Percentiles rank a stretch among this genome's conserved stretches.
phyloP scores from a whole-genome alignment of 2,329 filamentous ascomycete species.

The Neonectria punicea region DNA sequence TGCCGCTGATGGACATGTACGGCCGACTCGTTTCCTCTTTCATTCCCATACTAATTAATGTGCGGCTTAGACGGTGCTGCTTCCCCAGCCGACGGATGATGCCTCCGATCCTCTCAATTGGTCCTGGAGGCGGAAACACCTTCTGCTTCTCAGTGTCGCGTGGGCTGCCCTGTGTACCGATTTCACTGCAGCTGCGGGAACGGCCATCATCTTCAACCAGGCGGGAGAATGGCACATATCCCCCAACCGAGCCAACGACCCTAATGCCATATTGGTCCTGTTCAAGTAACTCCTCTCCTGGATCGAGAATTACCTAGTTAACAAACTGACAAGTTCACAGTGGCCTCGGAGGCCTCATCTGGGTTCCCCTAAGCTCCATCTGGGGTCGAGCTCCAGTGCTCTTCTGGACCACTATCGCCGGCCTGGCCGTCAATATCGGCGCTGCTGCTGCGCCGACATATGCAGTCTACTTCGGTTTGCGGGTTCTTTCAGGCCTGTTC shows the following conservation, averaged over 20 bases:
- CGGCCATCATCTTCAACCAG: conserved; percentile 24
- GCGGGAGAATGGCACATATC: conserved; percentile 23
- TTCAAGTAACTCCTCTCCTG: background rate
- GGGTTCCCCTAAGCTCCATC: conserved; percentile 14
- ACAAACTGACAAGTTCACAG: too few relatives aligned
- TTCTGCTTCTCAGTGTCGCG: conserved; percentile 24
- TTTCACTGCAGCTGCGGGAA: conserved; percentile 26
- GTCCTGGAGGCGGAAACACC: conserved; percentile 29
- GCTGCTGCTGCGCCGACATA: background rate
- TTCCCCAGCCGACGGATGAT: conserved; percentile 25
- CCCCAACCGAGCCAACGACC: conserved; percentile 10
- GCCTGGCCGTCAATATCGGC: conserved; percentile 2
- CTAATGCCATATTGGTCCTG: conserved; percentile 9
- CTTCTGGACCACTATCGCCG: conserved; percentile 14
- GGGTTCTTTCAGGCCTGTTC: conserved; percentile 51
- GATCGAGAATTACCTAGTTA: too few relatives aligned
- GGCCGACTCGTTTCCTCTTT: too few relatives aligned
- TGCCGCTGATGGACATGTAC: too few relatives aligned
- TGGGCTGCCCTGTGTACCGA: conserved; percentile 27
- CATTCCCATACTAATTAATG: too few relatives aligned
- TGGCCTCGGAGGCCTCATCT: conserved; percentile 12
- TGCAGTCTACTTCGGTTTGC: conserved; percentile 2
- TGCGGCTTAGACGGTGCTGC: too few relatives aligned
- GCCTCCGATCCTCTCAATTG: conserved; percentile 31
- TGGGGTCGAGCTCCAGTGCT: conserved; percentile 19